Percentiles rank a stretch among this genome's conserved stretches.
Evolutionary conservation across 768 basidiomycete species (phyloP).

Genomic region (Pulveroboletus frians): DNA sequence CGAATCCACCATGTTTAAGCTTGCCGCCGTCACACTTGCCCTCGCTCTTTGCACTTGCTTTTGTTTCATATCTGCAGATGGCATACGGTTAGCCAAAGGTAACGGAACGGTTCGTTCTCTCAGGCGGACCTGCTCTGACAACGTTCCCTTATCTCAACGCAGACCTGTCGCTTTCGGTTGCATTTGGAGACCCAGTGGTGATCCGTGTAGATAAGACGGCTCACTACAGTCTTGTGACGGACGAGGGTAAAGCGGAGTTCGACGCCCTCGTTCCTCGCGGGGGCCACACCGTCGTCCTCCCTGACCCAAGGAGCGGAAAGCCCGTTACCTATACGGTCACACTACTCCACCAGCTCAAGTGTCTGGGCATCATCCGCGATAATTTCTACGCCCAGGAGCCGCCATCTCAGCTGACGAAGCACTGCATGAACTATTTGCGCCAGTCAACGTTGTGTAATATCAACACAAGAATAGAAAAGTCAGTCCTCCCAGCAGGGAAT

Average conservation of each 20-base stretch:
- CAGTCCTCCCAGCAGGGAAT: conserved; percentile 2
- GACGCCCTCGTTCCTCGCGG: conserved; percentile 12
- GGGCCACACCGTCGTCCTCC: conserved; percentile 5
- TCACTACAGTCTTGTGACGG: conserved; percentile 9
- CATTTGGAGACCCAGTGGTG: neutral
- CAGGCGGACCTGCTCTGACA: neutral
- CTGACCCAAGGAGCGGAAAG: conserved; percentile 8
- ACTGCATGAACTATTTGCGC: neutral
- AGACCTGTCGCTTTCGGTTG: conserved; percentile 10
- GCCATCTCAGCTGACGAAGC: neutral
- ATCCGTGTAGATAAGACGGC: conserved; percentile 12
- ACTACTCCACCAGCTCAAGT: conserved; percentile 11
- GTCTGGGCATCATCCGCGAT: conserved; percentile 10
- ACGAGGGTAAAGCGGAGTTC: conserved; percentile 12
- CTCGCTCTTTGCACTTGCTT: neutral
- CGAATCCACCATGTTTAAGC: neutral
- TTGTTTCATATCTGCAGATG: conserved; percentile 1
- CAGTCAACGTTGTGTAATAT: conserved; percentile 11
- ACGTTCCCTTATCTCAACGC: neutral
- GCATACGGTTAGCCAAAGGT: conserved; percentile 6
- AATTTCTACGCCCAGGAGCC: neutral
- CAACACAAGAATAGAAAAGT: conserved; percentile 12
- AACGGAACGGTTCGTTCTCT: neutral
- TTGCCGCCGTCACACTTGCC: neutral
- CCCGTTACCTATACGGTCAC: conserved; percentile 11